phyloP scores from a whole-genome alignment of 2,329 filamentous ascomycete genomes.

The Hypoxylon sp. region DNA sequence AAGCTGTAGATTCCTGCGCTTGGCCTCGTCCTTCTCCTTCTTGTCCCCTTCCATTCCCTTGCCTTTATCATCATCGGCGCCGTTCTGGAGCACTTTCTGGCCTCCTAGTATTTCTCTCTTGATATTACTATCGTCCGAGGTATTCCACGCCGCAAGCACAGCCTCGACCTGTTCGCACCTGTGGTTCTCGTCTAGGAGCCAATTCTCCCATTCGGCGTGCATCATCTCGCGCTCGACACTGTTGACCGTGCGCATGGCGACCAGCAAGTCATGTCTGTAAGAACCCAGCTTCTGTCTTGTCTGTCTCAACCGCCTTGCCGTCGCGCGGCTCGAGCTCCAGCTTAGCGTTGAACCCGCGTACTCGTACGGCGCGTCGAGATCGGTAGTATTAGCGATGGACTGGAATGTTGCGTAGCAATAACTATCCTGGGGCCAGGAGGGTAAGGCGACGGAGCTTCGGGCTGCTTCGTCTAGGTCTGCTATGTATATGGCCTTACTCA shows the following conservation, averaged over 20 bases:
- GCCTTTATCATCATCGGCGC: constrained; percentile 30
- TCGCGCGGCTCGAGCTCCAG: constrained; percentile 65
- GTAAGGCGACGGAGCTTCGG: constrained; percentile 54
- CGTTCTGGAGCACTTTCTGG: constrained; percentile 53
- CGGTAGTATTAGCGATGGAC: constrained; percentile 69
- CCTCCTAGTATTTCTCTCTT: constrained; percentile 34
- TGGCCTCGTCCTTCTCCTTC: constrained; percentile 40
- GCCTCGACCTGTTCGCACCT: constrained; percentile 76
- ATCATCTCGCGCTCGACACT: constrained; percentile 89
- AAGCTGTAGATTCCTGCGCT: constrained; percentile 56
- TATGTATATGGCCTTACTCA: constrained; percentile 89
- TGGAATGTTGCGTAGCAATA: constrained; percentile 74
- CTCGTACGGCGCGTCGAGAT: constrained; percentile 70
- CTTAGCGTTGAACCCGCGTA: constrained; percentile 65
- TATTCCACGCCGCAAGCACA: constrained; percentile 58
- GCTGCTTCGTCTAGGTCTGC: constrained; percentile 80
- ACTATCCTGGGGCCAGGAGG: constrained; percentile 62
- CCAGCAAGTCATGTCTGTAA: constrained; percentile 90
- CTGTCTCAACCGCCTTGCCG: constrained; percentile 77
- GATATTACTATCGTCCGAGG: constrained; percentile 7
- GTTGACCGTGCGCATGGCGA: constrained; percentile 92
- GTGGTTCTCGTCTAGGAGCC: constrained; percentile 83
- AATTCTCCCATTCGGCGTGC: constrained; percentile 91
- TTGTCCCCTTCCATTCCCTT: constrained; percentile 12
- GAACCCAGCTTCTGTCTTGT: constrained; percentile 86